Percentiles rank a stretch among this genome's conserved stretches.
These are phyloP conservation scores for Zalerion maritima DNA, from an alignment of 495 filamentous ascomycete species.

Conservation along the genomic window DNA sequence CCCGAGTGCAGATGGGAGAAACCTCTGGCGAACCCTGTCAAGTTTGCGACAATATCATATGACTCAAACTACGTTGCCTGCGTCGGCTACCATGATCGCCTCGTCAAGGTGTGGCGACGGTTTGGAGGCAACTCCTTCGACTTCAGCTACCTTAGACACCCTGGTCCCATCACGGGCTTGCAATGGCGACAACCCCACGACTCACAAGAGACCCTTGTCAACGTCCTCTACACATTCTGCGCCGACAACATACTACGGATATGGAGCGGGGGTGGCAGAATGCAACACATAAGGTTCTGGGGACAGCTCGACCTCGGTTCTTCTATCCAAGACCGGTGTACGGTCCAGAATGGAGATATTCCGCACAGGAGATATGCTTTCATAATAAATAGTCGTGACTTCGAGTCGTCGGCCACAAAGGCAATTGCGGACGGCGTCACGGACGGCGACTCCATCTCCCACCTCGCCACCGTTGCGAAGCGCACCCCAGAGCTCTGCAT, in stretches of 20 bases:
- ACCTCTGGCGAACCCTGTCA: constrained; percentile 53
- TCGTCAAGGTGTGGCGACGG: constrained; percentile 88
- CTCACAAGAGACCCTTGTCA: constrained; percentile 64
- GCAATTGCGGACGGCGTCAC: constrained; percentile 49
- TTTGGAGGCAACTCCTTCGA: constrained; percentile 83
- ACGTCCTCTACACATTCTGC: constrained; percentile 87
- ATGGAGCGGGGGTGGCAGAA: constrained; percentile 62
- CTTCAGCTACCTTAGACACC: constrained; percentile 78
- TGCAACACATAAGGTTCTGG: constrained; percentile 65
- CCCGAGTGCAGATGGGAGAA: constrained; percentile 55
- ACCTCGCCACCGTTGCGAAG: constrained; percentile 76
- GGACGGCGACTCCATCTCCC: constrained; percentile 58
- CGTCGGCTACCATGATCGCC: constrained; percentile 60
- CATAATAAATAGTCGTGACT: constrained; percentile 71
- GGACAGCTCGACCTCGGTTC: constrained; percentile 63
- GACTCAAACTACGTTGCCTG: constrained; percentile 78
- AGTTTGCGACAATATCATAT: constrained; percentile 68
- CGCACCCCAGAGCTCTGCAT: constrained; percentile 77
- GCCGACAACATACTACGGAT: constrained; percentile 70
- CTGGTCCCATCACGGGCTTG: constrained; percentile 58
- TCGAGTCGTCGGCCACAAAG: constrained; percentile 58
- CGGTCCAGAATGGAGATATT: constrained; percentile 17
- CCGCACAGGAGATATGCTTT: constrained; percentile 53
- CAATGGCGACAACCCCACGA: constrained; percentile 73
- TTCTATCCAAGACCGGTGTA: constrained; percentile 53